These are phyloP conservation scores for Trichosporon sp. DNA, from an alignment of 1,284 basidiomycete species.

Conservation along the genomic window DNA sequence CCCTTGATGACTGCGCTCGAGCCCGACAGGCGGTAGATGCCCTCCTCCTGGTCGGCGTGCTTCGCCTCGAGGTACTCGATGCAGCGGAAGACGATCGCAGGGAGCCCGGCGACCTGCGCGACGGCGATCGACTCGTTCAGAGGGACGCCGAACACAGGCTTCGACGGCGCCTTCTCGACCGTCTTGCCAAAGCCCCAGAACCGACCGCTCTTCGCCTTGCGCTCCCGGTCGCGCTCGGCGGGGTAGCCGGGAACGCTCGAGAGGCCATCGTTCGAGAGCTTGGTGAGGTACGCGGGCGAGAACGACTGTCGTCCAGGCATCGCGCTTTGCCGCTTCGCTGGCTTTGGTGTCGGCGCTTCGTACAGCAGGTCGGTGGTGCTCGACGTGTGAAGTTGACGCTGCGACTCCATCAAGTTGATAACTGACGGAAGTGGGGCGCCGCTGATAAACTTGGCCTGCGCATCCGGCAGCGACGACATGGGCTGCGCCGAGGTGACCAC, in stretches of 20 bases:
- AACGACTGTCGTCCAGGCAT: conserved; percentile 34
- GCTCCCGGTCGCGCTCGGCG: conserved; percentile 58
- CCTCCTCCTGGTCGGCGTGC: conserved; percentile 91
- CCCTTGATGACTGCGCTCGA: conserved; percentile 90
- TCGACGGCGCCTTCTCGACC: conserved; percentile 50
- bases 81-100: conserved; percentile 89
- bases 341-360: conserved; percentile 20
- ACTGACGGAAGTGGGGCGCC: conserved; percentile 48
- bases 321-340: conserved; percentile 39
- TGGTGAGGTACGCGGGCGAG: conserved; percentile 40
- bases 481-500: conserved; percentile 56
- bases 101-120: conserved; percentile 80
- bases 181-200: conserved; percentile 70
- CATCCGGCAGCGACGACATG: conserved; percentile 57
- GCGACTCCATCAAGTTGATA: conserved; percentile 42
- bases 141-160: conserved; percentile 83
- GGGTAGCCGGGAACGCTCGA: conserved; percentile 31
- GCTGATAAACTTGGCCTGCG: conserved; percentile 58
- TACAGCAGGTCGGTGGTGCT: conserved; percentile 8
- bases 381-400: conserved; percentile 19
- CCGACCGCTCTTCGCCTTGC: conserved; percentile 80
- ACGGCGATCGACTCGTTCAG: conserved; percentile 82
- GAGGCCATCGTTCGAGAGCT: conserved; percentile 33
- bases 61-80: conserved; percentile 85
- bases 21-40: conserved; percentile 91